Evolutionary conservation across 345 rosid species (phyloP), one percentile per base, ranked within the genome.

Genomic region (Garcia nutans): DNA sequence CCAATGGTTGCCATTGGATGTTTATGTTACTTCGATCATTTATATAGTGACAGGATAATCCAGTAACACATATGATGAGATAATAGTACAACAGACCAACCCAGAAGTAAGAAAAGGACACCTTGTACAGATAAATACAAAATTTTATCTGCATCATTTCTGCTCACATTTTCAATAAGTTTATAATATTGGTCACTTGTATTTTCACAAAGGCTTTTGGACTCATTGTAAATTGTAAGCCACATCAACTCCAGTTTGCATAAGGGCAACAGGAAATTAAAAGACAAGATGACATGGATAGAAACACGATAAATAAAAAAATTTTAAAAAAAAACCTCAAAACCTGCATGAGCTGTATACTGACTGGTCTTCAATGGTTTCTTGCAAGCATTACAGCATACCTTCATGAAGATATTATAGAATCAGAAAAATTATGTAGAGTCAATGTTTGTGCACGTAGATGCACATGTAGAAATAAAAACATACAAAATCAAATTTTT

Each of bases 311-410:
- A 37, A 37, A 37, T 37, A 17, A 45, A 15, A 64, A 75, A 64
- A 17, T 28, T 3, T 10, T 71, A 74, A 66, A 70, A 61, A 62
- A 80, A 82, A 63, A 70, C 75, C 67, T 60, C 77, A 81, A 65
- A 71, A 90, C 94, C 94, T 85, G 89, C 85, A 88, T 88, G 94
- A 81, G 82, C 84, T 5, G 85, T 81, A 82, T 83, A 90, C 49
- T 87, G 94, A 82, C 89, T 90, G 73, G 88, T 87, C 85, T 76
- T 86, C 67, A 90, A 71, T 57, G 94, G 91, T 85, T 86, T 90
- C 86, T 88, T 90, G 83, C 94, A 90, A n/a, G 84, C 86, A 79
- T 87, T 88, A 86, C 92, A 90, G 61, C 87, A 81, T 68, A 90
- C 92, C 94, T 90, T 80, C 77, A 82, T 31, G 76, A 56, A 45